Evolutionary conservation across 257 asterid genomes (phyloP), one percentile per base, ranked within the genome.

Genomic region (Solanum medicagineum): DNA sequence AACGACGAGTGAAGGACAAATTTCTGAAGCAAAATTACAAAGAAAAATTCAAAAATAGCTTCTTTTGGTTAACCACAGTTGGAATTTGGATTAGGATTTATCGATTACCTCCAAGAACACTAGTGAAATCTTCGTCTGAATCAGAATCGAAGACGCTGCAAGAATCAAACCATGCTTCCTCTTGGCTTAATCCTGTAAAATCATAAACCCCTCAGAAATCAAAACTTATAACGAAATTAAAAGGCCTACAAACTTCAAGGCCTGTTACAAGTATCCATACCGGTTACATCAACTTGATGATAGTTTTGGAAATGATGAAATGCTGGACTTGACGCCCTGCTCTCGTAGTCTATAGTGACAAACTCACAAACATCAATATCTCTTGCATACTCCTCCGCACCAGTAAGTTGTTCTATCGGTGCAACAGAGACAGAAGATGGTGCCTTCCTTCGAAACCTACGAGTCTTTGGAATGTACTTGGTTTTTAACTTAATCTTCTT

Each of bases 141-240:
- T 94, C 99, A 12, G 99, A 96, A 49, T 92, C 95, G 2, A 94
- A 92, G 83, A 86, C 81, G 56, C 98, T 96, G 15, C 55, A 54
- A 19, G 98, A 90, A 84, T 96, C 99, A 15, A 93, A 96, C 98
- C 98, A 96, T 32, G 91, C 93, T 80, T 96, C 99, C 55, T 93
- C 98, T 83, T 84, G 91, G 87, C 90, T 85, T 60, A 77, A 63
- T 75, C 90, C 98, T 90, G 90, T 88, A 83, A 81, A 54, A 44
- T 8, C 73, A 75, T 20, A 47, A 81, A 13, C 13, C 36, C 56
- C 73, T 20, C 14, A 1, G 16, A 77, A 77, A 53, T 5, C 51
- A 77, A 10, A 51, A 51, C 60, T 49, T 74, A n/a, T 45, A 74
- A 45, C 36, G 59, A 74, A 45, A n/a, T 12, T 47, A 45, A 74